These are phyloP conservation scores for Skeletonema potamos DNA, from an alignment of 108 stramenopile genomes.

Conservation along the genomic window DNA sequence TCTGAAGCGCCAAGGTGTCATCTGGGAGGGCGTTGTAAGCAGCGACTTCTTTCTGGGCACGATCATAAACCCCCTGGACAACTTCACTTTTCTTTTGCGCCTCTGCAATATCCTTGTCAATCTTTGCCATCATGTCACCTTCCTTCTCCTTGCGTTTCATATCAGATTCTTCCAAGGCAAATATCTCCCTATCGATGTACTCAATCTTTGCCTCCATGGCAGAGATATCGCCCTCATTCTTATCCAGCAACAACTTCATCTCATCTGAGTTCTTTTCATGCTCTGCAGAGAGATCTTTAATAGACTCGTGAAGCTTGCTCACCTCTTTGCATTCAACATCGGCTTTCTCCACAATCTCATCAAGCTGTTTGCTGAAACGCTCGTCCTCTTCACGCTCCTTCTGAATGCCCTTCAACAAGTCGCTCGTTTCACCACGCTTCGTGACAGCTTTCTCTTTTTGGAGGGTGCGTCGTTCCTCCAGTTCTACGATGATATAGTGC, in stretches of 20 bases:
- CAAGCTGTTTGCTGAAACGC: constrained; percentile 7
- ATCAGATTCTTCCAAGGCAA: constrained; percentile 12
- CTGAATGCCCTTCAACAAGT: constrained; percentile 7
- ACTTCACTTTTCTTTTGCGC: constrained; percentile 29
- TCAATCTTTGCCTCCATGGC: constrained; percentile 31
- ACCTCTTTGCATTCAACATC: constrained; percentile 33
- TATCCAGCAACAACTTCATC: constrained; percentile 8
- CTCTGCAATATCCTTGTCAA: constrained; percentile 18
- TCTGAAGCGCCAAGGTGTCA: constrained; percentile 33
- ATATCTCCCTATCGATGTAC: constrained; percentile 13
- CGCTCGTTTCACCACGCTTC: constrained; percentile 16
- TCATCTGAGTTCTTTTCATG: constrained; percentile 34
- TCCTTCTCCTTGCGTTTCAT: constrained; percentile 5
- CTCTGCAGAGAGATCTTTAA: constrained; percentile 32
- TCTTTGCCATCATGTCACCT: constrained; percentile 2
- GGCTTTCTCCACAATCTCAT: constrained; percentile 27
- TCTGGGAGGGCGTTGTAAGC: constrained; percentile 35
- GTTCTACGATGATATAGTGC: constrained; percentile 9
- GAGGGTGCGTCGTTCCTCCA: constrained; percentile 3
- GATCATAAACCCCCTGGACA: constrained; percentile 27
- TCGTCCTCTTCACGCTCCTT: constrained; percentile 21
- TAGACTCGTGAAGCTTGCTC: constrained; percentile 22
- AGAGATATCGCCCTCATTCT: constrained; percentile 20
- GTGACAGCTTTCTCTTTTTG: constrained; percentile 12
- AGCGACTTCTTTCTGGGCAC: constrained; percentile 32